phyloP scores from a whole-genome alignment of 352 stramenopile genomes.

The Plasmopara halstedii region DNA sequence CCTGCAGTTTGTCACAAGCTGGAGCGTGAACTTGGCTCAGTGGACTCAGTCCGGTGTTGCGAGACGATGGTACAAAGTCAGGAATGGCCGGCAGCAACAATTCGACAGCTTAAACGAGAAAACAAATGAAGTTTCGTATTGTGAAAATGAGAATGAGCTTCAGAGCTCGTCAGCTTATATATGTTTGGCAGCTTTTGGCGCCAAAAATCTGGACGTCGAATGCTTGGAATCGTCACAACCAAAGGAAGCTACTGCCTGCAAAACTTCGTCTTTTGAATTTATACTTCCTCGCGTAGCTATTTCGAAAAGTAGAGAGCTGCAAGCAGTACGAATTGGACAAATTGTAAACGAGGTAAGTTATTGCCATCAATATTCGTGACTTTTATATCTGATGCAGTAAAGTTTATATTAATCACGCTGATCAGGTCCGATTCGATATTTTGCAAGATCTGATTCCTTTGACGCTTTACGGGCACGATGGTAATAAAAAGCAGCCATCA shows the following conservation, averaged over 20 bases:
- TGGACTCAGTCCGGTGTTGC: slow-evolving; percentile 12
- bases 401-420: background rate
- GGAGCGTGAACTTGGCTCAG: slow-evolving; percentile 12
- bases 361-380: background rate
- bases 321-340: slow-evolving; percentile 22
- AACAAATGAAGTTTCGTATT: background rate
- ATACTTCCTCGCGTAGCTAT: slow-evolving; percentile 18
- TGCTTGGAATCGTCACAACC: background rate
- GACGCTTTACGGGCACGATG: slow-evolving; percentile 20
- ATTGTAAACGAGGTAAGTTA: slow-evolving; percentile 29
- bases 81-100: background rate
- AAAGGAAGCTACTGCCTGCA: background rate
- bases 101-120: background rate
- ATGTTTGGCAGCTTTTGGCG: slow-evolving; percentile 2
- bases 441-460: slow-evolving; percentile 32
- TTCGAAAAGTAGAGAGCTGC: slow-evolving; percentile 12
- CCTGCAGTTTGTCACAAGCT: slow-evolving; percentile 21
- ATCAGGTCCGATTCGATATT: slow-evolving; percentile 22
- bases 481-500: background rate
- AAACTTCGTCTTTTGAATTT: slow-evolving; percentile 21
- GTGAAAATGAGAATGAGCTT: slow-evolving; percentile 4
- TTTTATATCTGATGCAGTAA: background rate
- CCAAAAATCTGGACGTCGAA: background rate
- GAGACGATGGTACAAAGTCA: slow-evolving; percentile 14
- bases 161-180: slow-evolving; percentile 6